phyloP scores from a whole-genome alignment of 2,329 filamentous ascomycete species.

The Botryotinia convoluta region DNA sequence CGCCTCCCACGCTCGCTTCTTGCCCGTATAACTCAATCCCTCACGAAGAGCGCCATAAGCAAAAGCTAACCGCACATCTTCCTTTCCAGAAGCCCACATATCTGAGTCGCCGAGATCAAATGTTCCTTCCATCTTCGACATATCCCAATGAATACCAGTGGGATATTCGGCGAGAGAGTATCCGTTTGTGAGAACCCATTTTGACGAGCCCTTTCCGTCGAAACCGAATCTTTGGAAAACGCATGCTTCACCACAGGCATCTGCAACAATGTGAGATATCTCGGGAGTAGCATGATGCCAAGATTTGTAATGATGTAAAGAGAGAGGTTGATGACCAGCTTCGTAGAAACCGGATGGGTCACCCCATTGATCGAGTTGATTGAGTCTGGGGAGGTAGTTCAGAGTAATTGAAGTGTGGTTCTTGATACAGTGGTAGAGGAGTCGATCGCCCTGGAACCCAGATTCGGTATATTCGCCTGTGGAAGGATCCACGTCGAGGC shows the following conservation, averaged over 20 bases:
- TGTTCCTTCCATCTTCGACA: constrained; percentile 34
- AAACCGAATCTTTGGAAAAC: constrained; percentile 37
- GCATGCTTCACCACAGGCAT: constrained; percentile 38
- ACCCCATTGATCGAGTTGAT: constrained; percentile 37
- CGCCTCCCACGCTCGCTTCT: constrained; percentile 53
- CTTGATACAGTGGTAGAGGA: constrained; percentile 37
- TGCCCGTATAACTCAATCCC: constrained; percentile 47
- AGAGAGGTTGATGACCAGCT: constrained; percentile 32
- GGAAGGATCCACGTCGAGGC: constrained; percentile 30
- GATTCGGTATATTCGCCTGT: constrained; percentile 28
- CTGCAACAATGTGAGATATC: constrained; percentile 32
- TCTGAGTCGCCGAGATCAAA: constrained; percentile 30
- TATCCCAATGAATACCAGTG: constrained; percentile 37
- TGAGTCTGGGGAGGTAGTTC: constrained; percentile 32
- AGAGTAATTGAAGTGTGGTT: constrained; percentile 32
- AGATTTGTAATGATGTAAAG: constrained; percentile 38
- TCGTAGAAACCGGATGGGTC: constrained; percentile 39
- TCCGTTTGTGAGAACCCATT: constrained; percentile 35
- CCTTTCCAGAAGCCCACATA: constrained; percentile 33
- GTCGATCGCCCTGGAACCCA: constrained; percentile 36
- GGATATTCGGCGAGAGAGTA: constrained; percentile 36
- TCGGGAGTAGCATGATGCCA: constrained; percentile 34
- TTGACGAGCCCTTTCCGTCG: constrained; percentile 24
- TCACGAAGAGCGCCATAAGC: constrained; percentile 50
- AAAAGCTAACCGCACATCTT: constrained; percentile 38